Conservation (phyloP, 495 filamentous ascomycete genomes). For the Penicillium subrubescens region DNA sequence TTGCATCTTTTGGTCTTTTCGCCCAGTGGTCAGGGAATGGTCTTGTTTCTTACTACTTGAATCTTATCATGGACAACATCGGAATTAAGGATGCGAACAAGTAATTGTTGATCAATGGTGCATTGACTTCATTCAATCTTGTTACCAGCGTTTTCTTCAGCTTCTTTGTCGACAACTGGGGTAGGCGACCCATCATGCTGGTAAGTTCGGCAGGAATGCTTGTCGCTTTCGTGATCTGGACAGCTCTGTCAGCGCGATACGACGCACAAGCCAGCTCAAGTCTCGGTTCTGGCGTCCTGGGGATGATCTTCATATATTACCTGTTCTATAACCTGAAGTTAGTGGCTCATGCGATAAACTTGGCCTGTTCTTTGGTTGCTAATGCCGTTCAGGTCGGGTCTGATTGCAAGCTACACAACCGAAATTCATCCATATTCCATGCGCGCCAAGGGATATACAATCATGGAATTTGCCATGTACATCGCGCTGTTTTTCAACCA, state of each 20-base stretch:
- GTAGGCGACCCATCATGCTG: constrained; percentile 54
- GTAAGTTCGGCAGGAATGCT: constrained; percentile 14
- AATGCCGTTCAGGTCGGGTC: constrained; percentile 52
- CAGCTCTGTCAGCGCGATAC: constrained; percentile 11
- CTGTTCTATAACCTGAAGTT: constrained; percentile 17
- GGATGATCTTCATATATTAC: constrained; percentile 18
- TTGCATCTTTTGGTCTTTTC: constrained; percentile 57
- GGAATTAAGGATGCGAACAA: constrained; percentile 53
- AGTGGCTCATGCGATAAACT: neutral
- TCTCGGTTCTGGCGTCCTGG: constrained; percentile 10
- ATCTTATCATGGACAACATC: constrained; percentile 56
- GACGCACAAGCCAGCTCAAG: constrained; percentile 8
- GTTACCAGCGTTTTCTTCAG: constrained; percentile 52
- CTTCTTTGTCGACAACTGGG: constrained; percentile 61
- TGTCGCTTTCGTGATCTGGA: constrained; percentile 14
- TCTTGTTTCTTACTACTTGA: constrained; percentile 65
- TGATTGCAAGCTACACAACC: constrained; percentile 65
- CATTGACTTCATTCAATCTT: constrained; percentile 11
- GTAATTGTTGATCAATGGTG: constrained; percentile 44
- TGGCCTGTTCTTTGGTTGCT: neutral
- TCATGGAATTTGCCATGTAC: constrained; percentile 64
- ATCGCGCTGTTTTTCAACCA: constrained; percentile 54
- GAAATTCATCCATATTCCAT: constrained; percentile 70
- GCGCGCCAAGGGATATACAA: constrained; percentile 70
- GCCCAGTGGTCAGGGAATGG: constrained; percentile 72